Base-by-base conservation (phyloP, 2,329 filamentous ascomycete genomes). In the Ophiostoma tasmaniense region DNA sequence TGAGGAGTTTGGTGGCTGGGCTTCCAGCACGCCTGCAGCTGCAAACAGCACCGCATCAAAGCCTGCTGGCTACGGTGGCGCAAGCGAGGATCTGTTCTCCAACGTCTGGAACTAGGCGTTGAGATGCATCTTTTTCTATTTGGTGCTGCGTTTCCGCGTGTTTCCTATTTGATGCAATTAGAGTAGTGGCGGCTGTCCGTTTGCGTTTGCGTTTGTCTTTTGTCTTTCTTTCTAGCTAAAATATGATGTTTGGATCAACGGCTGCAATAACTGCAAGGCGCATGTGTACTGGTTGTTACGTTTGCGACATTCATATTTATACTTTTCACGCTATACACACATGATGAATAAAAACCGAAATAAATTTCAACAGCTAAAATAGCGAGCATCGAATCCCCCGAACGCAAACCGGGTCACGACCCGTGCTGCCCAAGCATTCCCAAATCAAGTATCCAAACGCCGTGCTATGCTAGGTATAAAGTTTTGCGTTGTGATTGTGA, bases 1-100 rank as follows among this genome's bases (percentile, higher is more conserved):
- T 74, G 94, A 98, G 78, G 94, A 98, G 76, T 98, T 97, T 80
- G 94, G 94, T 25, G 93, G 94, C 14, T 98, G 94, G 94, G 88
- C 91, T 65, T 96, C 92, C 83, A 80, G 89, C 85, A 75, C 85
- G 73, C 33, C 39, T 17, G 74, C 66, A 82, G 80, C 82, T 25
- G 50, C 22, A 14, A 55, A 11, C 66, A 66, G 66, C 78, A 30
- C 76, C 79, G 35, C 75, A 78, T 17, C 83, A 66, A 86, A 90
- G 79, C 81, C 67, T 1, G 80, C 84, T 33, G 80, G 83, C 28
- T 86, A 89, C 73, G 88, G 85, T 73, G 88, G 85, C 25, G 87
- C 84, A 67, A 88, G 87, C 68, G 94, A 97, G 73, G 94, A 98
- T 80, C 78, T 98, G 75, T 98, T 98, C 79, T 93, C 90, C 39